Conservation (phyloP, 352 stramenopile species). For the Globisporangium recalcitrans region DNA sequence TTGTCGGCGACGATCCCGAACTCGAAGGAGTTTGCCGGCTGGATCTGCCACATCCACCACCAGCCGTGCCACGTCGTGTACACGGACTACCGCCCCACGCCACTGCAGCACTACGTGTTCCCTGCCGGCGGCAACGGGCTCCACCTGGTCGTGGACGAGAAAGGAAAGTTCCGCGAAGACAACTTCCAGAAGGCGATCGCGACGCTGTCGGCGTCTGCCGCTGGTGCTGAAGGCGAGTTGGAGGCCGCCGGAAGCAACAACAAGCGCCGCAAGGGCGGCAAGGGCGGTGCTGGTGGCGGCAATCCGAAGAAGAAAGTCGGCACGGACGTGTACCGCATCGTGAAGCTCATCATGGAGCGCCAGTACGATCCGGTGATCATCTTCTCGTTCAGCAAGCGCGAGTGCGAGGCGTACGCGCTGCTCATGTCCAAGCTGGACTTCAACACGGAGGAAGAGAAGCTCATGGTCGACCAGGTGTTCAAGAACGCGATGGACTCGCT, state of each 20-base stretch:
- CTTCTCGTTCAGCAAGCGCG: slow-evolving; percentile 99
- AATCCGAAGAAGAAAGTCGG: slow-evolving; percentile 90
- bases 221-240: slow-evolving; percentile 73
- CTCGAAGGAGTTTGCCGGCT: slow-evolving; percentile 93
- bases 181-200: slow-evolving; percentile 95
- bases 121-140: slow-evolving; percentile 94
- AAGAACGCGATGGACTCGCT: slow-evolving; percentile 98
- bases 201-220: slow-evolving; percentile 49
- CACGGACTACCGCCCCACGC: slow-evolving; percentile 98
- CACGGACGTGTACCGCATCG: slow-evolving; percentile 96
- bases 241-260: slow-evolving; percentile 73
- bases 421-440: slow-evolving; percentile 95
- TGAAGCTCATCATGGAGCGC: slow-evolving; percentile 97
- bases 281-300: slow-evolving; percentile 22
- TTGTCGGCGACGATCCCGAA: slow-evolving; percentile 99
- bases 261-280: slow-evolving; percentile 53
- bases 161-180: slow-evolving; percentile 96
- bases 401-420: slow-evolving; percentile 93
- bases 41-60: slow-evolving; percentile 99
- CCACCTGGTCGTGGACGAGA: slow-evolving; percentile 99
- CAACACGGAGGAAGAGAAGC: slow-evolving; percentile 97
- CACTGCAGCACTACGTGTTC: slow-evolving; percentile 99
- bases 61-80: slow-evolving; percentile 99
- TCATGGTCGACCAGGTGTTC: slow-evolving; percentile 96
- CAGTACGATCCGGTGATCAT: slow-evolving; percentile 98